A percentile compares a stretch with the other conserved stretches of the same genome.
Conservation (phyloP, 225 moss, liverwort and hornwort species). For the Polytrichum commune region DNA sequence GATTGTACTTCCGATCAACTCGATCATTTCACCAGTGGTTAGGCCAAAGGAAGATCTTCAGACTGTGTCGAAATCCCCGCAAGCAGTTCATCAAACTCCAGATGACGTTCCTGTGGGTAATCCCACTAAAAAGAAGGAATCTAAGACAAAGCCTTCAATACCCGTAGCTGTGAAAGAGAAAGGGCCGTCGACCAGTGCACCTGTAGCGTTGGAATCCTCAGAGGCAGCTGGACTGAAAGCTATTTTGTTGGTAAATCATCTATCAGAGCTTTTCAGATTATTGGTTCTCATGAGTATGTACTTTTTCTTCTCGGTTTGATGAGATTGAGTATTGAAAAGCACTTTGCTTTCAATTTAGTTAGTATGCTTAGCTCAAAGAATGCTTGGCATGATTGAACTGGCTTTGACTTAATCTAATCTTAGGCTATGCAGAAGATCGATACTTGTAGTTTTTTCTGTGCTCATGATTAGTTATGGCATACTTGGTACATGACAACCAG, state of each 20-base stretch:
- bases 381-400: no score
- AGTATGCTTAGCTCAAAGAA: no score
- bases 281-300: no score
- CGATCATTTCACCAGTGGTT: conserved; percentile 2
- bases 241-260: conserved; percentile 28
- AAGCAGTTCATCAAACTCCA: conserved; percentile 23
- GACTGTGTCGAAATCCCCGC: conserved; percentile 23
- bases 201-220: conserved; percentile 15
- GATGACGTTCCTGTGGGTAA: conserved; percentile 26
- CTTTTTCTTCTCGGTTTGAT: no score
- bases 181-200: conserved; percentile 16
- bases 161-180: conserved; percentile 14
- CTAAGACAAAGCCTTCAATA: conserved; percentile 13
- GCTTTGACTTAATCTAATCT: no score
- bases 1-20: conserved; percentile 19
- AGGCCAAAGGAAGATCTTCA: conserved; percentile 16
- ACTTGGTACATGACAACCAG: no score
- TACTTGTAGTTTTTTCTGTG: no score
- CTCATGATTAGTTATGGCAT: no score
- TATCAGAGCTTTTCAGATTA: not conserved
- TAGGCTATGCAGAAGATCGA: no score
- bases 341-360: no score
- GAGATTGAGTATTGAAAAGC: no score
- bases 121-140: conserved; percentile 30
- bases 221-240: conserved; percentile 31